Evolutionary conservation across 495 filamentous ascomycete genomes (phyloP).

Genomic region (Opeltia flavorubescens): DNA sequence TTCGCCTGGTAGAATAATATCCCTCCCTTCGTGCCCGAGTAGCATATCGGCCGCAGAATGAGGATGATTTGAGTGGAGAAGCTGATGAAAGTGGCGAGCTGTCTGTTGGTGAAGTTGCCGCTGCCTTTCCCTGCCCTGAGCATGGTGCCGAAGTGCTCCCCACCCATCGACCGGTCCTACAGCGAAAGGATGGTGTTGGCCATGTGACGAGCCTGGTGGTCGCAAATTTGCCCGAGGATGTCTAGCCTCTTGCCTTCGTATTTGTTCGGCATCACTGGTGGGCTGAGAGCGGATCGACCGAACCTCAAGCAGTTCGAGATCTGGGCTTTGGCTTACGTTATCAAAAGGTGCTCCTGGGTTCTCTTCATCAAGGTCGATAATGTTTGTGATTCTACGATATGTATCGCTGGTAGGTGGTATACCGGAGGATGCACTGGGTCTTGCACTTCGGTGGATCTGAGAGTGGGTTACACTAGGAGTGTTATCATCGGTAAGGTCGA

Average conservation of each 20-base stretch:
- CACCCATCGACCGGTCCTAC: background rate
- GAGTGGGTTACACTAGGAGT: no score
- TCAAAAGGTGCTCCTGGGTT: background rate
- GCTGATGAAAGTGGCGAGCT: background rate
- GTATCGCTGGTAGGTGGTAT: background rate
- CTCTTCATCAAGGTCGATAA: conserved; percentile 16
- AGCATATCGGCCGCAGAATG: conserved; percentile 7
- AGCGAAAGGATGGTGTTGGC: background rate
- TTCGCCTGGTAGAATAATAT: conserved; percentile 14
- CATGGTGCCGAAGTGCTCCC: background rate
- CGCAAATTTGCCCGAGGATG: background rate
- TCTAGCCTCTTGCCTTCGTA: background rate
- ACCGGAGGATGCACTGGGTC: conserved; percentile 16
- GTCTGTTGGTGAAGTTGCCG: background rate
- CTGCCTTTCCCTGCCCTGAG: background rate
- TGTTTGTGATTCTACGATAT: conserved; percentile 6
- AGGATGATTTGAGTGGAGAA: background rate
- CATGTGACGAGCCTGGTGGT: background rate
- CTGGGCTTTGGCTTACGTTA: background rate
- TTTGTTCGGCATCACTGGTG: background rate
- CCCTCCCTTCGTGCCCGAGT: conserved; percentile 4
- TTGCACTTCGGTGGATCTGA: background rate
- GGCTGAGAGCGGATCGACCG: background rate
- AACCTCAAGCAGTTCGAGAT: background rate
- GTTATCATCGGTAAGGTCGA: conserved; percentile 41